A percentile compares a stretch with the other conserved stretches of the same genome.
phyloP scores from a whole-genome alignment of 805 yeast species.

The Starmerella potacharoeniae region DNA sequence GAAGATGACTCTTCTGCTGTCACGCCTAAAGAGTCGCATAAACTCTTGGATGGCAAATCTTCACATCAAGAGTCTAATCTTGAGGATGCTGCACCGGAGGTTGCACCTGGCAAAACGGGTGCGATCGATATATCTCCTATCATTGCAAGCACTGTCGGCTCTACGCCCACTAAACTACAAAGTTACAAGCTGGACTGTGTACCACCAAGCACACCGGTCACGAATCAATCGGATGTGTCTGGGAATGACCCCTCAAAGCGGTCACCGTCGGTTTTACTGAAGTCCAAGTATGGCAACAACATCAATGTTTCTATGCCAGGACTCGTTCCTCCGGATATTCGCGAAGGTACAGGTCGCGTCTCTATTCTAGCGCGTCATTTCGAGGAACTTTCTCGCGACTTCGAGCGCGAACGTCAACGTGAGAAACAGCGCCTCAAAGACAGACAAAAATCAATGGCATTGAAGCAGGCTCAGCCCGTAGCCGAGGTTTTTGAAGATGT shows the following conservation, averaged over 20 bases:
- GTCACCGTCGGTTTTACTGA: conserved; percentile 12
- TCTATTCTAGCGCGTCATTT: conserved; percentile 47
- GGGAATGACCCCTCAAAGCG: background rate
- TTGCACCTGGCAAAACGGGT: background rate
- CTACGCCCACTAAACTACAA: background rate
- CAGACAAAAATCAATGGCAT: conserved; percentile 56
- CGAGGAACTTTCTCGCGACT: conserved; percentile 71
- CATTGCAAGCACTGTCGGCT: background rate
- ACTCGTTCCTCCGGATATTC: conserved; percentile 38
- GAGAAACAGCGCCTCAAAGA: conserved; percentile 53
- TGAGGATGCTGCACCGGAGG: background rate
- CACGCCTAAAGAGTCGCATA: background rate
- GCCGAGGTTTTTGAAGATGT: conserved; percentile 85
- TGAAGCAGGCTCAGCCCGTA: conserved; percentile 67
- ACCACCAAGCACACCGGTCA: background rate
- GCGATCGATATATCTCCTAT: background rate
- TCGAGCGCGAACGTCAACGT: conserved; percentile 72
- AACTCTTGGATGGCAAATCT: background rate
- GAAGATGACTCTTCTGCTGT: background rate
- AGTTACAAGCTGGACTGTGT: background rate
- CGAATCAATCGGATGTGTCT: background rate
- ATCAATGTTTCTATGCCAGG: conserved; percentile 24
- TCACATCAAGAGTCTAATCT: background rate
- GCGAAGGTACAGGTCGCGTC: conserved; percentile 22
- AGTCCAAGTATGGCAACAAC: conserved; percentile 20